Base-by-base conservation (phyloP, 1,284 basidiomycete species). In the Pseudozyma hubeiensis region DNA sequence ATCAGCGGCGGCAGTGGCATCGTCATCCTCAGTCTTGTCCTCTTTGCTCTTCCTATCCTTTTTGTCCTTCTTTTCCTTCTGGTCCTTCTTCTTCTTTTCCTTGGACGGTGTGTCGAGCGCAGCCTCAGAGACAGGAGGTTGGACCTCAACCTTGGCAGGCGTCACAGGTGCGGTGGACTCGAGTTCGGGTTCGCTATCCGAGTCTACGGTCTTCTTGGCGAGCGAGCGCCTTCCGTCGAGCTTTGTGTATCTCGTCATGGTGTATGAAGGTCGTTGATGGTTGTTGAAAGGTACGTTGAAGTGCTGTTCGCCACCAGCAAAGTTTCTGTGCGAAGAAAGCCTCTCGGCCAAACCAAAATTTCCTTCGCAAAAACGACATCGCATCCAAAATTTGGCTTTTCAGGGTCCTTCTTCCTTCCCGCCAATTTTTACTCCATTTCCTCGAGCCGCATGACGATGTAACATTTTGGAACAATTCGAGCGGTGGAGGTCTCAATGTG, bases 181-280 rank as follows among this genome's bases (percentile, higher is more conserved):
- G 29, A 58, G 53, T 37, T 75, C 58, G 37, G 65, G 54, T 45
- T 75, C 65, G 49, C 53, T 65, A 34, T 72, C 62, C 37, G 63
- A 66, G 44, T 72, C 63, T 10, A 58, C 61, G 31, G 40, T 64
- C 50, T 67, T 68, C 30, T 74, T 74, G 63, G 64, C 60, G n/a
- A 72, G 64, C 52, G 72, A 65, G 1, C 73, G 62, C 52, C 78
- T 68, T 5, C 69, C 67, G 46, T 73, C 75, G 7, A 80, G 56
- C 40, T 80, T 80, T n/a, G 78, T 77, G 39, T 80, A 80, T 49
- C 78, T 64, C 31, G 78, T 80, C 78, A 80, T 79, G 13, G 31
- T 57, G 52, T 9, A 16, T 13, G 13, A 31, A 11, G 8, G 4
- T 17, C 16, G 30, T 29, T 35, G n/a, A 6, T 53, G 30, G 31